phyloP scores from a whole-genome alignment of 306 rosid genomes.

The Malus orientalis region DNA sequence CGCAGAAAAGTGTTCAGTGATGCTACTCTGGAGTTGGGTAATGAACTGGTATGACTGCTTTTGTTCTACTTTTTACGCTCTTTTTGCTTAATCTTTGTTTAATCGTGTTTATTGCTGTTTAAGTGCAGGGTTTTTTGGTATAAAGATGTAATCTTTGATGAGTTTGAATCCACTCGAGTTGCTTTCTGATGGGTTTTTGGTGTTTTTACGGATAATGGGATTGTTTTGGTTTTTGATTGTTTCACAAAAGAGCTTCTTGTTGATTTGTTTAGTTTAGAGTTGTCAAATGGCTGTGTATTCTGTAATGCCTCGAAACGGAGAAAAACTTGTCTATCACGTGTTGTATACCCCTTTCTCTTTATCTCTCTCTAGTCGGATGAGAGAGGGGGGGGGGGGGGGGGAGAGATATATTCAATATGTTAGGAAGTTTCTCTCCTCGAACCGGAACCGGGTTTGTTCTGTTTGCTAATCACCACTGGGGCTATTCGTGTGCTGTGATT shows the following conservation, averaged over 20 bases:
- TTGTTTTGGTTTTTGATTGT: neutral
- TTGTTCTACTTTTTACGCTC: neutral
- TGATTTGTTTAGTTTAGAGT: neutral
- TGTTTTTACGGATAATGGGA: neutral
- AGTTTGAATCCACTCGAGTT: neutral
- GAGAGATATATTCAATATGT: too few species aligned
- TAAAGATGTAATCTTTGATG: constrained; percentile 5
- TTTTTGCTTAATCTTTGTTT: constrained; percentile 1
- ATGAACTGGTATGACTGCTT: constrained; percentile 57
- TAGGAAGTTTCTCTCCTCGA: neutral
- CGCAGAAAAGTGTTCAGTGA: constrained; percentile 66
- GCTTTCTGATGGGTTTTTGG: constrained; percentile 12
- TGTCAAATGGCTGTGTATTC: neutral
- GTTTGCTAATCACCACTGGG: neutral
- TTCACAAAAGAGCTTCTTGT: neutral
- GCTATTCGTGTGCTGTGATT: neutral
- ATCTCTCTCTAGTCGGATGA: neutral
- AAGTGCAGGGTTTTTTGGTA: neutral
- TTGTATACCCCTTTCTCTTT: neutral
- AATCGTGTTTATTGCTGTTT: constrained; percentile 6
- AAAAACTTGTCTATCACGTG: neutral
- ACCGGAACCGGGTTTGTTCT: neutral
- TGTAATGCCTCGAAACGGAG: neutral
- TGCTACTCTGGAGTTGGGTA: constrained; percentile 78
- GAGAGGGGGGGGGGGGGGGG: neutral